Evolutionary conservation across 805 yeast genomes (phyloP), one percentile per base, ranked within the genome.

Genomic region (Yarrowia sp.): DNA sequence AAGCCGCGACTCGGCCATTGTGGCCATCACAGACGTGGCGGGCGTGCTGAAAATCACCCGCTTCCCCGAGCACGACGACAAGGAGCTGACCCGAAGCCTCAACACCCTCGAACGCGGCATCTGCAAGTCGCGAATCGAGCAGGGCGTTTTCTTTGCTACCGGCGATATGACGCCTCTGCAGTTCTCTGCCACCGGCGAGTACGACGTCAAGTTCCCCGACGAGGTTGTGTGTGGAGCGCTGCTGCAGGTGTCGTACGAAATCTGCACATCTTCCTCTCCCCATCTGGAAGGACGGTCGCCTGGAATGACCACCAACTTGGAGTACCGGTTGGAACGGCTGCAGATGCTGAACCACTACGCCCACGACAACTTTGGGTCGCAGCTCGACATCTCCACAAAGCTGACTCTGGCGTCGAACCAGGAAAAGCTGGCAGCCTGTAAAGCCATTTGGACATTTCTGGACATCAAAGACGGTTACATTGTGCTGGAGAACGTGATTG

Each of bases 81-180:
- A 45, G 52, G 65, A 72, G 0, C 75, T 72, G 5, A 67, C 68
- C 4, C 22, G 72, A 8, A 35, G 46, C 35, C 38, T 36, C 36
- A 71, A 71, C 16, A 45, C 70, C 0, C 68, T 72, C 14, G 72
- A 75, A 38, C 65, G 73, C 5, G 72, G 81, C 3, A 82, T 87
- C 58, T 81, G 90, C 42, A 88, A 88, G 74, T 85, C 91, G 0
- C 93, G 88, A 73, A 85, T 94, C 26, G 95, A 89, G 72, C 98
- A 93, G 77, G 97, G 93, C 0, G 85, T 93, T 0, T 89, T 88
- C 73, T 90, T 86, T 71, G 83, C 86, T 1, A 78, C 76, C 10
- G 72, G 78, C 7, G 73, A 74, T 1, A 74, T 76, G 19, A 42
- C 43, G 9, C 66, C 59, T 11, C 85, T 81, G 69, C 87, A 88